Conservation (phyloP, 78 protist genomes). For the Protostelium mycophagum region DNA sequence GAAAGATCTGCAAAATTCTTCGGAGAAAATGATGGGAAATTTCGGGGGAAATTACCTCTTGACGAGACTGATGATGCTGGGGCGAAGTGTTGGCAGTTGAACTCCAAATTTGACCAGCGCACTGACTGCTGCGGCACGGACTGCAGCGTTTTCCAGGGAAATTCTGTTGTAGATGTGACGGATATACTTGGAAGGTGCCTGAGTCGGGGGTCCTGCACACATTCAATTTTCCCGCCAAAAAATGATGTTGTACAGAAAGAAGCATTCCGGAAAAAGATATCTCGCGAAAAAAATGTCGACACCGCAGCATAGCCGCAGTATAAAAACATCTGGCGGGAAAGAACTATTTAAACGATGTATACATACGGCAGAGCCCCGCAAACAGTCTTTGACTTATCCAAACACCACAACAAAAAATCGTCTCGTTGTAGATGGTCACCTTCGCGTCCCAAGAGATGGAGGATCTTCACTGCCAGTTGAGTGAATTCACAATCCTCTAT, state of each 20-base stretch:
- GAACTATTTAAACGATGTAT: too few species aligned
- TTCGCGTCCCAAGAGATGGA: conserved; percentile 88
- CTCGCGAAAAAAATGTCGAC: too few species aligned
- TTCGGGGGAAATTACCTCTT: conserved; percentile 13
- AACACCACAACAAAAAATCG: too few species aligned
- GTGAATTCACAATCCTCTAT: conserved; percentile 98
- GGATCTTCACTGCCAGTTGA: conserved; percentile 75
- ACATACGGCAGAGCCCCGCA: too few species aligned
- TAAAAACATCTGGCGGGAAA: too few species aligned
- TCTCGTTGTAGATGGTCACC: too few species aligned
- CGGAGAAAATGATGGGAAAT: not conserved
- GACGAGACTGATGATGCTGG: conserved; percentile 48
- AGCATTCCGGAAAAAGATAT: too few species aligned
- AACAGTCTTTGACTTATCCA: too few species aligned
- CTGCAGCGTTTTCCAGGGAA: conserved; percentile 78
- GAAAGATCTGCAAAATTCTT: conserved; percentile 12
- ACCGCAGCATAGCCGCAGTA: too few species aligned
- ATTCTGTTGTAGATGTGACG: conserved; percentile 94
- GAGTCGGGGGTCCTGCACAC: conserved; percentile 63
- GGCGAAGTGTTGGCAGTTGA: conserved; percentile 36
- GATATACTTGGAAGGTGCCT: conserved; percentile 79
- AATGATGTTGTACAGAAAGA: too few species aligned
- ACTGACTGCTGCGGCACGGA: conserved; percentile 91
- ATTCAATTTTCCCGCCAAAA: not conserved
- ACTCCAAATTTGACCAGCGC: conserved; percentile 95